Evolutionary conservation across 2,329 filamentous ascomycete species (phyloP).

Genomic region (Ascochyta clinopodiicola): DNA sequence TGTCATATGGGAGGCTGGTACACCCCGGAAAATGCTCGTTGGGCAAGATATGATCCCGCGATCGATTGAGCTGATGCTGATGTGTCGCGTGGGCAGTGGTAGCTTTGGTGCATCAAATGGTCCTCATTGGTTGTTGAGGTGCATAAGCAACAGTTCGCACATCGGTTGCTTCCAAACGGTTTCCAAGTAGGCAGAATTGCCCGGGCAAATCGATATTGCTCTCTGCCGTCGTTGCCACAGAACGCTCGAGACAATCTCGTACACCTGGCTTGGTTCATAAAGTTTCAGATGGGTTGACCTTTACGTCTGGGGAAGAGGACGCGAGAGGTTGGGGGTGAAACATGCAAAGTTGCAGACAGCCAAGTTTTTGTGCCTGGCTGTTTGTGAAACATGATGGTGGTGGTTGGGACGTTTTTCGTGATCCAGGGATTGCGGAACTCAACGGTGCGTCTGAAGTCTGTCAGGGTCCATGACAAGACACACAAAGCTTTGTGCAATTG

Average conservation of each 20-base stretch:
- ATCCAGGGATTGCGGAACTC: constrained; percentile 5
- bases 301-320: constrained; percentile 8
- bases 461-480: constrained; percentile 16
- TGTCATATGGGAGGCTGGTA: background rate
- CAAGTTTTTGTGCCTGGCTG: constrained; percentile 2
- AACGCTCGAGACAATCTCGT: background rate
- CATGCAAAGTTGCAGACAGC: constrained; percentile 11
- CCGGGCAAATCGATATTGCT: background rate
- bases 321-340: constrained; percentile 18
- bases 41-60: background rate
- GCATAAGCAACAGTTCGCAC: background rate
- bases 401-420: constrained; percentile 5
- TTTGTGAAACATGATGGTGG: constrained; percentile 8
- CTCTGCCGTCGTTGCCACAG: background rate
- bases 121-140: background rate
- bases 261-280: constrained; percentile 3
- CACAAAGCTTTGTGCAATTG: constrained; percentile 14
- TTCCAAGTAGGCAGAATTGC: background rate
- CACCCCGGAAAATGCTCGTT: background rate
- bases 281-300: constrained; percentile 10
- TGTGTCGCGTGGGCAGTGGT: constrained; percentile 1
- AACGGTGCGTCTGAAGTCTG: constrained; percentile 6
- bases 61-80: background rate
- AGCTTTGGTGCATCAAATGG: background rate
- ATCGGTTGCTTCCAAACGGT: background rate